Evolutionary conservation across 2,329 filamentous ascomycete genomes (phyloP).

Genomic region (Xylaria sp.): DNA sequence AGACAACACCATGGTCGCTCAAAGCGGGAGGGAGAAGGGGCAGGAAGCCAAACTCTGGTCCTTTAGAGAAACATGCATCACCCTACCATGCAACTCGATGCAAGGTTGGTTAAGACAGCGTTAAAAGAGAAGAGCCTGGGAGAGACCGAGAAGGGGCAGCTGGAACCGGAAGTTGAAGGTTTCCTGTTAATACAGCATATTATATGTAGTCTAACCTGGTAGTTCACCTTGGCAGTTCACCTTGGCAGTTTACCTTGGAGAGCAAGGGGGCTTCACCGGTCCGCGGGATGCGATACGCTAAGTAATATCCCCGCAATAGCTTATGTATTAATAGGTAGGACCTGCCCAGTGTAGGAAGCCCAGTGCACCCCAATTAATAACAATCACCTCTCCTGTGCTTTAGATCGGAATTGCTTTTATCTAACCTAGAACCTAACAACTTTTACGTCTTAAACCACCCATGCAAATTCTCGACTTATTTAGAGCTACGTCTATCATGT

Average conservation of each 20-base stretch:
- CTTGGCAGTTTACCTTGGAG: not conserved
- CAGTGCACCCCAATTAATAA: too few relatives aligned
- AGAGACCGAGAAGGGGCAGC: not conserved
- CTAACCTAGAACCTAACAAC: too few relatives aligned
- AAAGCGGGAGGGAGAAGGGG: not conserved
- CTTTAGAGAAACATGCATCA: not conserved
- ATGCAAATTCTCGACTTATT: too few relatives aligned
- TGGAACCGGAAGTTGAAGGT: not conserved
- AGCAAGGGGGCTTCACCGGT: not conserved
- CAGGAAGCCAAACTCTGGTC: not conserved
- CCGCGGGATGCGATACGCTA: conserved; percentile 15
- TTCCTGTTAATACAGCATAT: not conserved
- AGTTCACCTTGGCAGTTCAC: not conserved
- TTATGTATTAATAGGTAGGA: too few relatives aligned
- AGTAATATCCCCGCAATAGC: not conserved
- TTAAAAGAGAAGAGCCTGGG: not conserved
- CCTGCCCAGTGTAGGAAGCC: too few relatives aligned
- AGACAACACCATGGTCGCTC: conserved; percentile 38
- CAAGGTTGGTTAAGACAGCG: not conserved
- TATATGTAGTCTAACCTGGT: not conserved
- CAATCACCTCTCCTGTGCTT: too few relatives aligned
- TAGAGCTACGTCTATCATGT: not conserved
- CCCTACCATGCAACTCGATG: not conserved
- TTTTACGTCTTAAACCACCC: not conserved
- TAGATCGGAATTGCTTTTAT: too few relatives aligned